These are phyloP conservation scores for Aspergillaceae sp. DNA, from an alignment of 2,329 filamentous ascomycete genomes.

Conservation along the genomic window DNA sequence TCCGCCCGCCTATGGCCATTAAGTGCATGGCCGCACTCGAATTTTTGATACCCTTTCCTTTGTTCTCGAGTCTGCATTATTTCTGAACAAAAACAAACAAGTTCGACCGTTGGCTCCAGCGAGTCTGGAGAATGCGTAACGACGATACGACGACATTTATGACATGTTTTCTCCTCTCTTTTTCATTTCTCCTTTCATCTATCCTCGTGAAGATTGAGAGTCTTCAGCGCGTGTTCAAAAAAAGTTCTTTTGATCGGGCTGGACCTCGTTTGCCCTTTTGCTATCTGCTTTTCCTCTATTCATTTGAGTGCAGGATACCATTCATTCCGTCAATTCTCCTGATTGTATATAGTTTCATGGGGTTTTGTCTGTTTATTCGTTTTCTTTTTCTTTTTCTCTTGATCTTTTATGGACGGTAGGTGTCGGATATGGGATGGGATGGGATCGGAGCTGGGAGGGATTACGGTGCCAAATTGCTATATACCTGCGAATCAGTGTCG, in stretches of 20 bases:
- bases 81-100: neutral
- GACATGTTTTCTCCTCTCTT: conserved; percentile 10
- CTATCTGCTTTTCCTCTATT: conserved; percentile 3
- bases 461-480: neutral
- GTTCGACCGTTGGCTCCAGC: conserved; percentile 5
- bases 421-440: neutral
- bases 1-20: conserved; percentile 40
- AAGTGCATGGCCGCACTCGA: conserved; percentile 5
- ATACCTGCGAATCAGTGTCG: neutral
- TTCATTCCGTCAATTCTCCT: neutral
- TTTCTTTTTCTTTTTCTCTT: neutral
- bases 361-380: too few relatives aligned
- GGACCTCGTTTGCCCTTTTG: conserved; percentile 9
- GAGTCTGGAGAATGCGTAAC: conserved; percentile 11
- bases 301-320: neutral
- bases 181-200: conserved; percentile 7
- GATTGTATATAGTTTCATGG: neutral
- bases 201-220: neutral
- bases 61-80: neutral
- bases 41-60: conserved; percentile 6
- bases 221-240: neutral
- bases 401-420: neutral
- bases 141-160: conserved; percentile 16
- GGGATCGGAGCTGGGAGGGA: neutral
- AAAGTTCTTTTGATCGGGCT: neutral